Base-by-base conservation (phyloP, 1,139 yeast genomes). In the Zygoascus sp. region DNA sequence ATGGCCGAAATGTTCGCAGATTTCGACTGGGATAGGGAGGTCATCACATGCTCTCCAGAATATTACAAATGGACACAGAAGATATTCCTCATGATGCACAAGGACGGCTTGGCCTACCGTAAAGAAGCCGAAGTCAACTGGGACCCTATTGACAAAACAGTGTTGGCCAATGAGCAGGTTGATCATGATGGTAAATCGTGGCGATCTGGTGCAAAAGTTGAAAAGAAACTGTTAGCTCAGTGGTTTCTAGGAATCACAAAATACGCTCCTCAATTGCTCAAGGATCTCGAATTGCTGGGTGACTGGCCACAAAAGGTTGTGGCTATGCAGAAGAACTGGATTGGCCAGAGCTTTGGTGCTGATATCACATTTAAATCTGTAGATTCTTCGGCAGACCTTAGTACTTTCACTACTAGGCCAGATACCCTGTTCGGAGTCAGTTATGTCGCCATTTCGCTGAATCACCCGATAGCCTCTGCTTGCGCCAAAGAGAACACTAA, bases 101-200 rank as follows among this genome's bases (percentile, higher is more conserved):
- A 88, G 55, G 74, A 81, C 35, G 95, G 95, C 0, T 67, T 87
- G 48, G 97, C 96, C 0, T 90, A 92, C 61, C 74, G 90, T 54
- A 81, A 83, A 49, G 80, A 82, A 42, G 95, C 97, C 0, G 87
- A 83, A 57, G 94, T 92, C 47, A 92, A 92, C 61, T 92, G 98
- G 98, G 98, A 92, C 64, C 98, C 98, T 0, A 79, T 92, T 0
- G 98, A 92, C 58, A 76, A 82, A 57, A 92, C 98, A 0, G 98
- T 92, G 1, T 70, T 92, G 52, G 98, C 98, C 1, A 92, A 92
- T 63, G 98, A 92, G 64, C 98, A 92, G 63, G 97, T 92, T 2
- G 98, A 92, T 63, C 66, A 83, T 1, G 77, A 86, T 38, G 98
- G 98, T 0, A 73, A 80, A 48, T 88, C 97, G 0, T 92, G 98